Evolutionary conservation across 129 eudicot genomes (phyloP), one percentile per base, ranked within the genome.

Genomic region (Flaveria trinervia): DNA sequence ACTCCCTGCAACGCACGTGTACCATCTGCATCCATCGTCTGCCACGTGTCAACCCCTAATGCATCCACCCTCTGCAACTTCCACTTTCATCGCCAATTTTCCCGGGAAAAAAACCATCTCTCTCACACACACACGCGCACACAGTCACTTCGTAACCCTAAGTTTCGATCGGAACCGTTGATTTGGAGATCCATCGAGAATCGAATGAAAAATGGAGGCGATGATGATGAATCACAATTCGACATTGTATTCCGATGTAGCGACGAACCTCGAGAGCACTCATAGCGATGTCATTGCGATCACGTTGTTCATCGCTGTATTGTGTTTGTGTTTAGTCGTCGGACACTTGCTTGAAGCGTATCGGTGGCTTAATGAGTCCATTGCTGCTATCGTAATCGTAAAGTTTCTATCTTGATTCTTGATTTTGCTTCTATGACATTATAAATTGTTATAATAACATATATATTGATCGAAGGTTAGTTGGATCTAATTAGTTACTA

Each of bases 321-420:
- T 91, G 5, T 88, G 94, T 73, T 76, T 91, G 6, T 88, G 94
- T 75, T 48, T 91, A 68, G 84, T 91, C 73, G 65, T 91, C 66
- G 97, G 94, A 30, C 97, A 91, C 78, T 77, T 91, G 84, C 85
- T 91, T 55, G 97, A 88, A 83, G 90, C 89, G 45, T 79, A 86
- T 71, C 95, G 91, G 1, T 89, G 95, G 95, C 77, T 84, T 73
- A 89, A 89, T 71, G 95, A 89, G 65, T 89, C 91, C 25, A 82
- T 89, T 13, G 87, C 92, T 78, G 87, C 94, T 76, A 86, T 91
- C 17, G 7, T 88, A 60, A 81, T 91, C 71, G 97, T 91, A 88
- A 12, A 18, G 23, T 17, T 22, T 20, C 30, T 65, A 13, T 36
- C 1, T 22, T 33, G 12, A 3, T 62, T 26, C 28, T 70, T 59